These are phyloP conservation scores for Penicillium arizonense DNA, from an alignment of 495 filamentous ascomycete genomes.

Conservation along the genomic window DNA sequence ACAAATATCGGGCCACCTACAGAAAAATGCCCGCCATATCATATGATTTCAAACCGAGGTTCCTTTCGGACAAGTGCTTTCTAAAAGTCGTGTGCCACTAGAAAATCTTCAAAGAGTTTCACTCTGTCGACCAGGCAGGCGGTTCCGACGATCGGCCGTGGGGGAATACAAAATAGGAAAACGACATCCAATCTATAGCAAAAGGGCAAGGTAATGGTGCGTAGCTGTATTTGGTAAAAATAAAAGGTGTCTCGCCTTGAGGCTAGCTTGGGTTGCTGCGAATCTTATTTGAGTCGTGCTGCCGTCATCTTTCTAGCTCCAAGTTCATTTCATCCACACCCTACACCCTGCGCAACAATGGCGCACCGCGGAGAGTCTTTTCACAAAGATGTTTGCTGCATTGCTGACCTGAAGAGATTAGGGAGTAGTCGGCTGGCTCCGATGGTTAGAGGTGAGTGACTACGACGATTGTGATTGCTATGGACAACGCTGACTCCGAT, in stretches of 20 bases:
- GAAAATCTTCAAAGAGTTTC: neutral
- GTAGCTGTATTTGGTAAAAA: slow-evolving; percentile 1
- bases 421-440: slow-evolving; percentile 24
- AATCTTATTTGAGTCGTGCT: slow-evolving; percentile 13
- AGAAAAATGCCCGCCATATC: slow-evolving; percentile 24
- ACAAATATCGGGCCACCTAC: slow-evolving; percentile 7
- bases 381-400: slow-evolving; percentile 34
- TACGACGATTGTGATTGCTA: neutral
- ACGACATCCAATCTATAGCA: slow-evolving; percentile 6
- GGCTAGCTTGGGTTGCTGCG: neutral
- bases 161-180: slow-evolving; percentile 12
- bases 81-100: neutral
- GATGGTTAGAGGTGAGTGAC: slow-evolving; percentile 28
- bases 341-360: slow-evolving; percentile 13
- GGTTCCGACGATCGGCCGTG: slow-evolving; percentile 5
- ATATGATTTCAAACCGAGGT: neutral
- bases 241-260: neutral
- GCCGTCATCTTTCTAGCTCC: neutral
- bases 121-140: slow-evolving; percentile 4
- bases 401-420: slow-evolving; percentile 30
- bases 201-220: neutral
- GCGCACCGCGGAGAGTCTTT: slow-evolving; percentile 31
- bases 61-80: no score
- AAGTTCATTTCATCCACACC: neutral
- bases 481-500: slow-evolving; percentile 1